Conservation (phyloP, 2,329 filamentous ascomycete genomes). For the Drechslera avenae region DNA sequence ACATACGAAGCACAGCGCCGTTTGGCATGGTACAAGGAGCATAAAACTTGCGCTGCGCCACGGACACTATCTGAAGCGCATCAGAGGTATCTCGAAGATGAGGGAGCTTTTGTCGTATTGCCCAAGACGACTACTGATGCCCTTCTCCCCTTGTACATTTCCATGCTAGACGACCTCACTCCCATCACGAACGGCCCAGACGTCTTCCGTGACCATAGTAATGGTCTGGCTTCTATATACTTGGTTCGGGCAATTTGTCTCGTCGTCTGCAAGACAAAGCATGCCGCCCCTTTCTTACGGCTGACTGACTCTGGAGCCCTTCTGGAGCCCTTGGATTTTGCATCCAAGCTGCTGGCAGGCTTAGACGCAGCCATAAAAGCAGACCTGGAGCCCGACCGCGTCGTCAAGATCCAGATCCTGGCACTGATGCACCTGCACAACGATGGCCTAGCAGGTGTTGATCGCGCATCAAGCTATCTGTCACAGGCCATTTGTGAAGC, state of each 20-base stretch:
- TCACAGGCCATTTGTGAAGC: conserved; percentile 7
- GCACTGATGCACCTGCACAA: conserved; percentile 9
- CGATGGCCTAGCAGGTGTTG: conserved; percentile 1
- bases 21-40: conserved; percentile 6
- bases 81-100: conserved; percentile 4
- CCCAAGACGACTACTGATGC: conserved; percentile 3
- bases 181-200: background rate
- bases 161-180: conserved; percentile 2
- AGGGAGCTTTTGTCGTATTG: conserved; percentile 1
- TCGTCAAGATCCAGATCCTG: conserved; percentile 4
- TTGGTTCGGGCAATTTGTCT: conserved; percentile 5
- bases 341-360: conserved; percentile 3
- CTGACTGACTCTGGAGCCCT: background rate
- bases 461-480: background rate
- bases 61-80: conserved; percentile 1
- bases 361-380: conserved; percentile 8
- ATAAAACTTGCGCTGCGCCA: background rate
- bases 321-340: background rate
- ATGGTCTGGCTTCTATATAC: background rate
- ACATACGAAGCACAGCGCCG: conserved; percentile 1
- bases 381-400: conserved; percentile 4
- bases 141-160: conserved; percentile 3
- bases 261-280: conserved; percentile 3
- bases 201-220: conserved; percentile 3
- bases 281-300: conserved; percentile 1